Percentiles rank a stretch among this genome's conserved stretches.
These are phyloP conservation scores for Polymyxa betae DNA, from an alignment of 208 protist genomes.

Conservation along the genomic window DNA sequence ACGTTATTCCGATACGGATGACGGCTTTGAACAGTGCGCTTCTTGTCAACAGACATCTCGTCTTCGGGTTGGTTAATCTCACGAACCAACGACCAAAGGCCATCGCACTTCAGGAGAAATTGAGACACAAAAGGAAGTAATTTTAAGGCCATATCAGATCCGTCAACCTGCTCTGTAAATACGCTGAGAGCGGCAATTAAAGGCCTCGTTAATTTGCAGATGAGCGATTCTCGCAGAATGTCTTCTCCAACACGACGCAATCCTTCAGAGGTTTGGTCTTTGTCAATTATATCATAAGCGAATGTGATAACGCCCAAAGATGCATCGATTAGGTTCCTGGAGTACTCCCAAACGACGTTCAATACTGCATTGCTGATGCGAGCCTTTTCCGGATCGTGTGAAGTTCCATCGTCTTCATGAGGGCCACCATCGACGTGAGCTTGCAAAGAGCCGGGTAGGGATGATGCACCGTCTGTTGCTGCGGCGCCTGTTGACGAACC, in stretches of 20 bases:
- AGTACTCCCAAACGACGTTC: slow-evolving; percentile 48
- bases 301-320: background rate
- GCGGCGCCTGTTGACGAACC: no score
- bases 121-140: slow-evolving; percentile 14
- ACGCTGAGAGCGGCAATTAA: slow-evolving; percentile 24
- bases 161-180: slow-evolving; percentile 5
- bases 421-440: no score
- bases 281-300: background rate
- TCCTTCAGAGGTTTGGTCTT: slow-evolving; percentile 46
- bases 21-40: slow-evolving; percentile 30
- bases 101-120: background rate
- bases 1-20: slow-evolving; percentile 47
- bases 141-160: slow-evolving; percentile 28
- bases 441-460: no score
- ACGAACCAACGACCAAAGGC: slow-evolving; percentile 1
- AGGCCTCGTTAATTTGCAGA: slow-evolving; percentile 29
- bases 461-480: no score
- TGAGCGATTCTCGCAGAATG: slow-evolving; percentile 21
- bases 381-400: background rate
- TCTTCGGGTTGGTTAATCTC: slow-evolving; percentile 38
- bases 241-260: slow-evolving; percentile 32
- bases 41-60: slow-evolving; percentile 44
- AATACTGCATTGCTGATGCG: background rate
- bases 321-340: background rate
- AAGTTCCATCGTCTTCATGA: background rate